Base-by-base conservation (phyloP, 2,329 filamentous ascomycete species). In the Diaporthe destruens region DNA sequence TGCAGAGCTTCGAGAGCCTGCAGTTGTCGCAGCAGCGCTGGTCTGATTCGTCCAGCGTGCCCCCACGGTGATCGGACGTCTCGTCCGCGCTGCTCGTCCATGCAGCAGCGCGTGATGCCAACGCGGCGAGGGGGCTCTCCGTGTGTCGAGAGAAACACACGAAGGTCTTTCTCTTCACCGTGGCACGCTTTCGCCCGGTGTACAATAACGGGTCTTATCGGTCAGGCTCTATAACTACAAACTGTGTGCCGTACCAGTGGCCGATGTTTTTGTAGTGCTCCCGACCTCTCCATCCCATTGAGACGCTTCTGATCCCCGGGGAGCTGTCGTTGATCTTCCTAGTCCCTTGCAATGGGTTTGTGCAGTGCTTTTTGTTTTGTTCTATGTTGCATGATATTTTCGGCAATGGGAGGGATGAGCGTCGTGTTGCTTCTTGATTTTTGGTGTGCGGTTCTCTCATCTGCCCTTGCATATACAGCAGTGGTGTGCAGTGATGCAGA, bases 31-130 rank as follows among this genome's bases (percentile, higher is more conserved):
- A 42, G 57, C 57, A 47, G 23, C 57, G 57, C 32, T n/a, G 61
- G 20, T 49, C 34, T 32, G 61, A 66, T 66, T n/a, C n/a, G n/a
- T n/a, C n/a, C 61, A 66, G 32, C 32, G 23, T 23, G 20, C 44
- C 61, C 61, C 32, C 61, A 32, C 61, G 61, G 61, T 66, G 61
- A 66, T 66, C 61, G 32, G 18, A 66, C 61, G 61, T 66, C 61
- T 66, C 61, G 61, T 7, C 61, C 61, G 61, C 47, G 61, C 32
- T 12, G 29, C 44, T 53, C 47, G 53, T 53, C 59, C 44, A 66
- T 66, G 61, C 47, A 39, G 61, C 47, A 25, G 14, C 61, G 61
- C 42, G n/a, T 66, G 61, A 9, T 66, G 32, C 61, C 61, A 53
- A 66, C 61, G 47, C 61, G 44, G 61, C 61, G 47, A 53, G 32